Percentiles rank a stretch among this genome's conserved stretches.
Conservation (phyloP, 768 basidiomycete species). For the Coprinellus micaceus region DNA sequence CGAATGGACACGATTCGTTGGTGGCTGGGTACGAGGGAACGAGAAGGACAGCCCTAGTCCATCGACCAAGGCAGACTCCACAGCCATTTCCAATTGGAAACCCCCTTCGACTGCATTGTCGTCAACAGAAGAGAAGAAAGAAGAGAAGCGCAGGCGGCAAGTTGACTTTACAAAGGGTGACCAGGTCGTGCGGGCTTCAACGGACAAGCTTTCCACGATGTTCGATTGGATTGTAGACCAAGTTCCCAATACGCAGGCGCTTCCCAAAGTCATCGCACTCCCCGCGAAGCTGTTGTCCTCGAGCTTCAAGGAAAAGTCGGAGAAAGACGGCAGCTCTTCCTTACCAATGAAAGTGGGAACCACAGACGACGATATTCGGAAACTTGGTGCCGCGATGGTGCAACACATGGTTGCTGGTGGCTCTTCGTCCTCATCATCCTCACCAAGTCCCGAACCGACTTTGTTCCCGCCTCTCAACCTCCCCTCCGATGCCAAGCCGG, state of each 20-base stretch:
- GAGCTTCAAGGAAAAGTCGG: background rate
- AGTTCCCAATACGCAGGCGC: constrained; percentile 41
- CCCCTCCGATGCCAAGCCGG: background rate
- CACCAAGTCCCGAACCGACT: background rate
- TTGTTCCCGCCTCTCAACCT: background rate
- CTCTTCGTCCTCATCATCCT: background rate
- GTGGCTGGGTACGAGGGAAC: constrained; percentile 58
- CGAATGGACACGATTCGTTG: constrained; percentile 63
- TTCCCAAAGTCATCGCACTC: constrained; percentile 8
- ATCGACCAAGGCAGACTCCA: background rate
- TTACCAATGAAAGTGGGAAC: no score
- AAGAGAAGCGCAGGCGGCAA: constrained; percentile 17
- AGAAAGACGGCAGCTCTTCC: background rate
- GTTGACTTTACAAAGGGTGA: constrained; percentile 36
- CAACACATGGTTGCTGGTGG: no score
- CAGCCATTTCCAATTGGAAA: no score
- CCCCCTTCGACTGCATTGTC: no score
- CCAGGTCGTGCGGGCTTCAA: constrained; percentile 59
- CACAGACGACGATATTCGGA: no score
- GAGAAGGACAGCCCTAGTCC: background rate
- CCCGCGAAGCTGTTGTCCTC: constrained; percentile 11
- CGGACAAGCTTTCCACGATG: constrained; percentile 68
- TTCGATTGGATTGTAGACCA: constrained; percentile 80
- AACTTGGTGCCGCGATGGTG: no score
- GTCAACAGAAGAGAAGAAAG: constrained; percentile 9